Evolutionary conservation across 2,329 filamentous ascomycete genomes (phyloP).

Genomic region (Colletotrichum destructivum): DNA sequence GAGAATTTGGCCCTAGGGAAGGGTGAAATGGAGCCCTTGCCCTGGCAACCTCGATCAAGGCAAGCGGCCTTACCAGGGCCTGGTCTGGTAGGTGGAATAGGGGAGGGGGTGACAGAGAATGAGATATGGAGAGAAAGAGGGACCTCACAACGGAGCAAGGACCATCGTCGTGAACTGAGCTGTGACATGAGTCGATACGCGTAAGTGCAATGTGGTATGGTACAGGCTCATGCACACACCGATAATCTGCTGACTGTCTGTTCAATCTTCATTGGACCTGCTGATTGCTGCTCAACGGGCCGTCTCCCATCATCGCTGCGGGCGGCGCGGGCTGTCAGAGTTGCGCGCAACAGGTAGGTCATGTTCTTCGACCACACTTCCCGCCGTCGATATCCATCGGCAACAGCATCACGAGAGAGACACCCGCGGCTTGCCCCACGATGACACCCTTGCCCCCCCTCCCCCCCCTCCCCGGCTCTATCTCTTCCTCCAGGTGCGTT

Average conservation of each 20-base stretch:
- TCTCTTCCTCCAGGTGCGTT: neutral
- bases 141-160: conserved; percentile 1
- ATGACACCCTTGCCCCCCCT: neutral
- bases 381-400: neutral
- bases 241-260: neutral
- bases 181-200: conserved; percentile 19
- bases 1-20: conserved; percentile 12
- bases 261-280: neutral
- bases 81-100: conserved; percentile 5
- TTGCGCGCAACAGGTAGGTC: conserved; percentile 36
- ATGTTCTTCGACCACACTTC: neutral
- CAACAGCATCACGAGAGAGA: neutral
- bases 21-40: conserved; percentile 24
- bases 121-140: too few species aligned
- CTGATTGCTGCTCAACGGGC: conserved; percentile 12
- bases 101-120: neutral
- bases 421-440: neutral
- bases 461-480: neutral
- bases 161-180: too few species aligned
- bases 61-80: conserved; percentile 1
- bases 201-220: neutral
- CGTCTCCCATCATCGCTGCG: conserved; percentile 1
- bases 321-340: conserved; percentile 20
- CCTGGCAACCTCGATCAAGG: conserved; percentile 3
- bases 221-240: neutral